Evolutionary conservation across 495 filamentous ascomycete species (phyloP).

Genomic region (Penicillium bovifimosum): DNA sequence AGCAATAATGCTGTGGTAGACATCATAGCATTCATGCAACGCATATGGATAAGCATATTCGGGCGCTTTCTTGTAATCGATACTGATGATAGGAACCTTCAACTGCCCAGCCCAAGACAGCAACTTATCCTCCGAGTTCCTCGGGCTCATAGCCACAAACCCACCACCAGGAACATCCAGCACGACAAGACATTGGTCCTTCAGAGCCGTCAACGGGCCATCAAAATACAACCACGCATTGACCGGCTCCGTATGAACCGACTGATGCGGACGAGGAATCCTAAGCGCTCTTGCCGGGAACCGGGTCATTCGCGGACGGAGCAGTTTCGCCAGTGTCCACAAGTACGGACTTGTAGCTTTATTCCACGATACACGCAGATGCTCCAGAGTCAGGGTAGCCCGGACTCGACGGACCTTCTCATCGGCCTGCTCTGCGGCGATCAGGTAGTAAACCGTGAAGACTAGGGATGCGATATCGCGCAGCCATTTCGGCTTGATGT

Average conservation of each 20-base stretch:
- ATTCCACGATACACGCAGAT: conserved; percentile 91
- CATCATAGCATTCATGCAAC: conserved; percentile 93
- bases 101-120: conserved; percentile 83
- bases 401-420: conserved; percentile 95
- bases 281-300: conserved; percentile 76
- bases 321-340: conserved; percentile 56
- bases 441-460: conserved; percentile 82
- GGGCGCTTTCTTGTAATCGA: conserved; percentile 93
- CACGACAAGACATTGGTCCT: conserved; percentile 72
- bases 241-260: conserved; percentile 75
- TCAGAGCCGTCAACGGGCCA: conserved; percentile 70
- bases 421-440: conserved; percentile 89
- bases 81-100: conserved; percentile 76
- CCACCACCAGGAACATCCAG: conserved; percentile 92
- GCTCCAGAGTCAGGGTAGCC: conserved; percentile 80
- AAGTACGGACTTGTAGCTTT: conserved; percentile 85
- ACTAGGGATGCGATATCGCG: conserved; percentile 75
- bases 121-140: conserved; percentile 87
- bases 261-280: conserved; percentile 72
- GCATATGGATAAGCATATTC: conserved; percentile 95
- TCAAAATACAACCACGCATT: conserved; percentile 93
- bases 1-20: conserved; percentile 74
- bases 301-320: conserved; percentile 71
- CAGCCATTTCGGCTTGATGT: conserved; percentile 73
- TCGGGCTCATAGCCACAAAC: conserved; percentile 90